These are phyloP conservation scores for Epichloe amarillans DNA, from an alignment of 2,329 filamentous ascomycete species.

Conservation along the genomic window DNA sequence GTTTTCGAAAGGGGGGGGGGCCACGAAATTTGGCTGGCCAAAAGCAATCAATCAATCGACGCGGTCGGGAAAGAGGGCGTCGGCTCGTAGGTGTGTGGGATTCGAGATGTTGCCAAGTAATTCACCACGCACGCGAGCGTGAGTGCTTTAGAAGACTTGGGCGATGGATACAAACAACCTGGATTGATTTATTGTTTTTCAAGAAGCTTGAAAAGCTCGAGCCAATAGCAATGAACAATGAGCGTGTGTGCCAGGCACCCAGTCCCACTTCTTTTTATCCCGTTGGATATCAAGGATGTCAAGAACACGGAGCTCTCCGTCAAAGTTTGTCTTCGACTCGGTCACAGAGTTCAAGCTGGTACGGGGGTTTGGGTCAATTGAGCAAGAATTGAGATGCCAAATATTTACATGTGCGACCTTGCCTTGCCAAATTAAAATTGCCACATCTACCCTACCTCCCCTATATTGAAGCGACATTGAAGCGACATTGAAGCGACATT, in stretches of 20 bases:
- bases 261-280: neutral
- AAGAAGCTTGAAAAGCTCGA: slow-evolving; percentile 15
- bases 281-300: too few species aligned
- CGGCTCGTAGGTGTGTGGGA: neutral
- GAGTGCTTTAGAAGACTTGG: neutral
- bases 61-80: neutral
- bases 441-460: too few species aligned
- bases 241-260: neutral
- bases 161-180: neutral
- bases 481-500: too few species aligned
- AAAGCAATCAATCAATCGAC: neutral
- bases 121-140: neutral
- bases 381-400: too few species aligned
- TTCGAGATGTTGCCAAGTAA: neutral
- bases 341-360: too few species aligned
- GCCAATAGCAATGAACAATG: slow-evolving; percentile 17
- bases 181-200: neutral
- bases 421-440: too few species aligned
- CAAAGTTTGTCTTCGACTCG: too few species aligned
- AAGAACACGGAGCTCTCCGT: too few species aligned
- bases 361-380: too few species aligned
- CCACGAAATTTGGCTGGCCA: neutral
- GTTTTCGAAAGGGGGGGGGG: neutral
- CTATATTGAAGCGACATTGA: too few species aligned
- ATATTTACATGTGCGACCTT: too few species aligned